phyloP scores from a whole-genome alignment of 2,329 filamentous ascomycete genomes.

The Neonectria punicea region DNA sequence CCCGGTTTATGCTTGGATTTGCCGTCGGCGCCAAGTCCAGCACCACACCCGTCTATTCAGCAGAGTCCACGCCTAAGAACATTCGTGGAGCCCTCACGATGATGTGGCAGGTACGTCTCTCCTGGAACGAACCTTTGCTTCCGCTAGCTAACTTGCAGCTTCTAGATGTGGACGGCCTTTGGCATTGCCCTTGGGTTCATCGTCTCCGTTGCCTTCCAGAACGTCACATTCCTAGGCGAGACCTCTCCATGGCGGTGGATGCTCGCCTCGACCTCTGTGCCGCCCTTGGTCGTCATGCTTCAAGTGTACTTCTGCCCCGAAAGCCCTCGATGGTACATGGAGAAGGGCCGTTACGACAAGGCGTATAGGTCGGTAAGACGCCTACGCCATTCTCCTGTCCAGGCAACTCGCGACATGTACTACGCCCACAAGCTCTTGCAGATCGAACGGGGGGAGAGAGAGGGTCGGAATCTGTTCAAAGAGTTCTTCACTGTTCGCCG shows the following conservation, averaged over 20 bases:
- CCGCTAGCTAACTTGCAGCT: neutral
- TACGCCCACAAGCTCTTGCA: slow-evolving; percentile 61
- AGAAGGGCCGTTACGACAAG: slow-evolving; percentile 64
- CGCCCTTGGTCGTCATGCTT: slow-evolving; percentile 63
- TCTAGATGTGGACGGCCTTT: neutral
- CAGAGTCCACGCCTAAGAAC: slow-evolving; percentile 62
- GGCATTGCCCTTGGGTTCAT: neutral
- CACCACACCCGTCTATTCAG: slow-evolving; percentile 64
- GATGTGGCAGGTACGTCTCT: slow-evolving; percentile 57
- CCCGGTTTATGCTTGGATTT: slow-evolving; percentile 59
- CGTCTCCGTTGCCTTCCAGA: slow-evolving; percentile 37
- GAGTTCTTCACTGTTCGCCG: slow-evolving; percentile 69
- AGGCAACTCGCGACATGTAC: slow-evolving; percentile 71
- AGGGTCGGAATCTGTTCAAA: slow-evolving; percentile 59
- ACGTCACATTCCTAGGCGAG: slow-evolving; percentile 44
- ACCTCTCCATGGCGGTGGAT: slow-evolving; percentile 71
- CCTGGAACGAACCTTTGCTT: neutral
- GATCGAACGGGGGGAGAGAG: slow-evolving; percentile 48
- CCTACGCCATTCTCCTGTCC: slow-evolving; percentile 67
- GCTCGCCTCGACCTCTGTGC: slow-evolving; percentile 71
- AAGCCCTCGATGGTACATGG: slow-evolving; percentile 74
- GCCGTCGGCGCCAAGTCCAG: slow-evolving; percentile 67
- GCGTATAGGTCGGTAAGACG: slow-evolving; percentile 67
- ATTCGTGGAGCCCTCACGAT: slow-evolving; percentile 65
- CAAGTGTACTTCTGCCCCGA: slow-evolving; percentile 67